Evolutionary conservation across 1,139 yeast species (phyloP), one percentile per base, ranked within the genome.

Genomic region (Geotrichum siamense): DNA sequence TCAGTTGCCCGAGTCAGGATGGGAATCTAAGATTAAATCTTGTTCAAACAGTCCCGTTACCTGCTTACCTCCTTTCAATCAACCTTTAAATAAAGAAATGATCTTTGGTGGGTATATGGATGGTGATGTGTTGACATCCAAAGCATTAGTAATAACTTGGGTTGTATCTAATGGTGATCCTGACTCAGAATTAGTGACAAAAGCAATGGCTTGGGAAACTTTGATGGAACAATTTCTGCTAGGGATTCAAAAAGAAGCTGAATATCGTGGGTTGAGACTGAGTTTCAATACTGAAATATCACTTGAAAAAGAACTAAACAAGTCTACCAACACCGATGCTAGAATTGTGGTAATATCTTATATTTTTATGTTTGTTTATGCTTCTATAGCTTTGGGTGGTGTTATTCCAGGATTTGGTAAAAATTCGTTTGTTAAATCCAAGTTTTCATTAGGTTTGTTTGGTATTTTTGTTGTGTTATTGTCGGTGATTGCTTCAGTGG

Each of bases 21-120:
- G 95, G 94, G 58, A 65, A 33, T 55, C 59, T 1, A 68, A 73
- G 47, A 59, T 89, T 12, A 58, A 66, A 44, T 59, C 64, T 2
- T 91, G 98, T 59, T 72, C 94, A 0, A 68, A 72, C 13, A 76
- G 87, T 1, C 97, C 97, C 0, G 96, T 91, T 1, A 81, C 78
- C 51, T 91, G 98, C 59, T 67, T 91, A 35, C 97, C 98, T 0
- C 66, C 80, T 0, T 91, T 89, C 63, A 95, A 86, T 57, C 96
- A 87, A 60, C 97, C 97, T 0, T 67, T 91, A 51, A 81, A 80
- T 51, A 76, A 79, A 32, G 76, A 80, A 41, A 54, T 85, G 23
- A 60, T 91, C 6, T 84, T 91, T 60, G 86, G 86, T 16, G 79
- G 77, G 1, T 64, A 62, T 49, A 45, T 50, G 17, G 69, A 66